phyloP scores from a whole-genome alignment of 768 basidiomycete genomes.

The Russula virescens region DNA sequence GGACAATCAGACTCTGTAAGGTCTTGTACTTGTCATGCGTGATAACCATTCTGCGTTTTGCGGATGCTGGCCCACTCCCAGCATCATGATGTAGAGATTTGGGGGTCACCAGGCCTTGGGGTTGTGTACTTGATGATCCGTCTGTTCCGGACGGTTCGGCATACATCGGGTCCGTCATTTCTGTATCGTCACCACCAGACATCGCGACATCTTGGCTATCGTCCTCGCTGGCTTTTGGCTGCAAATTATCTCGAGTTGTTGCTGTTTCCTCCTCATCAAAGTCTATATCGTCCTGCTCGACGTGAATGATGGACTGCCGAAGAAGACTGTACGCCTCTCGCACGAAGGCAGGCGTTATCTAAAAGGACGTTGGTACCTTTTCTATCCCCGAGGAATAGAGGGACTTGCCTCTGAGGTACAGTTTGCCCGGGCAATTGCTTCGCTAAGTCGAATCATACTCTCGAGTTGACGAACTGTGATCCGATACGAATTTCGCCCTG shows the following conservation, averaged over 20 bases:
- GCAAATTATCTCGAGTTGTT: conserved; percentile 43
- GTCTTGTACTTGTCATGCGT: conserved; percentile 94
- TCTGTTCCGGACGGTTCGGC: conserved; percentile 30
- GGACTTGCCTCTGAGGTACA: conserved; percentile 79
- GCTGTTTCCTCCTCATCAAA: conserved; percentile 87
- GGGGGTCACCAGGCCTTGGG: conserved; percentile 24
- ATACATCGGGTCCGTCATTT: conserved; percentile 45
- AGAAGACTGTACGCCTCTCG: conserved; percentile 92
- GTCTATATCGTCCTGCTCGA: conserved; percentile 97
- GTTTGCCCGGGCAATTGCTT: conserved; percentile 96
- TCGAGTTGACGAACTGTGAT: conserved; percentile 98
- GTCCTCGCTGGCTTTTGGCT: conserved; percentile 34
- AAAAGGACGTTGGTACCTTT: background rate
- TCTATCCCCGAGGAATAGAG: background rate
- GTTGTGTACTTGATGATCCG: conserved; percentile 26
- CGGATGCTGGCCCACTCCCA: conserved; percentile 37
- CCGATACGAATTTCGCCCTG: conserved; percentile 87
- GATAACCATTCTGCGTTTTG: conserved; percentile 80
- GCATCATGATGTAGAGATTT: conserved; percentile 28
- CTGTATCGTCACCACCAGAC: conserved; percentile 54
- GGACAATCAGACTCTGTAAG: conserved; percentile 81
- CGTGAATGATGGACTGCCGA: conserved; percentile 96
- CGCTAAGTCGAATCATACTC: conserved; percentile 95
- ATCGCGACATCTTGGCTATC: conserved; percentile 60
- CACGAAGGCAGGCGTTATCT: conserved; percentile 93